Base-by-base conservation (phyloP, 345 rosid genomes). In the Barbarea vulgaris region DNA sequence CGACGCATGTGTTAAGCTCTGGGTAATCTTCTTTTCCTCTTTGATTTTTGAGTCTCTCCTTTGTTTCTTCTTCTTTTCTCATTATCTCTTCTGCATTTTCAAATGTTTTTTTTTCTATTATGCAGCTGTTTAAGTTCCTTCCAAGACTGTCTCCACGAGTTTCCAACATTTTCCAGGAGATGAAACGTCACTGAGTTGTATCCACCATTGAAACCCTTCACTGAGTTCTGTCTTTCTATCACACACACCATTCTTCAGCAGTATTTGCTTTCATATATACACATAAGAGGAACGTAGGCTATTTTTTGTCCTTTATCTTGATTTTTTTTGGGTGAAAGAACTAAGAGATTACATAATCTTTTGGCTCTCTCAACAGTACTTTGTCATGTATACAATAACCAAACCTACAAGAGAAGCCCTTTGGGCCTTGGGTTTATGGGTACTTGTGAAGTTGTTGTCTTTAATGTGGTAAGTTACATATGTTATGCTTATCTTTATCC, bases 1-100 rank as follows among this genome's bases (percentile, higher is more conserved):
- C 17, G 98, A 91, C 75, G 90, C 95, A 22, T 94, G 90, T 65
- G 90, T 88, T 76, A 91, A 90, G 83, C 91, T 88, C 74, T 94
- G 97, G 96, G 98, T 94, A 91, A 91, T 15, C 86, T 76, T 79
- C 53, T 71, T 37, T 21, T 37, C 31, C n/a, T 48, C 51, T 39
- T 36, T 7, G 42, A 46, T 25, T 17, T 60, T 0, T 54, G 15
- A 17, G 57, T 37, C 48, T 52, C 24, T 17, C 36, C 22, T 39
- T 30, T 37, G 28, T n/a, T 59, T 51, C 46, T 8, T 47, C 51
- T 34, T 19, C 53, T 56, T 62, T 25, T 27, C 61, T 55, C 15
- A 24, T 44, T 3, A 42, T 69, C 39, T 41, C 67, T 46, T 65
- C 37, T 21, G 55, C 37, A n/a, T 30, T 44, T 34, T 12, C 28